Conservation (phyloP, 345 rosid species). For the Populus pruinosa region DNA sequence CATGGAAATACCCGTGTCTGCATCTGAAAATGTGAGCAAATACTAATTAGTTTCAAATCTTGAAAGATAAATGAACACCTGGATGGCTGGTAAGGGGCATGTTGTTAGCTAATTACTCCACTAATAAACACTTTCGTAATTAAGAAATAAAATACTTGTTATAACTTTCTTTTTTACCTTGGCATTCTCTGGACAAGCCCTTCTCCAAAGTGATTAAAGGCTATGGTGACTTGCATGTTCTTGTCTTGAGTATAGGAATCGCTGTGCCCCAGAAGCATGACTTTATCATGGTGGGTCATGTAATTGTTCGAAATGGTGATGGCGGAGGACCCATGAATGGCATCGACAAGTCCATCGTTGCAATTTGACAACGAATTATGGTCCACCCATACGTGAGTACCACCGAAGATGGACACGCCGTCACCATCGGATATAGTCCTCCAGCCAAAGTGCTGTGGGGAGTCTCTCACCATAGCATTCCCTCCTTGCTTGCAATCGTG, state of each 20-base stretch:
- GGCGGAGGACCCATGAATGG: conserved; percentile 28
- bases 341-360: conserved; percentile 21
- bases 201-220: conserved; percentile 33
- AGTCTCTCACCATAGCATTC: conserved; percentile 30
- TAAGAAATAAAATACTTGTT: neutral
- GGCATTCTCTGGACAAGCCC: conserved; percentile 35
- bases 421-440: conserved; percentile 34
- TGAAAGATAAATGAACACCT: neutral
- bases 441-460: conserved; percentile 30
- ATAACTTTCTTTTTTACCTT: conserved; percentile 1
- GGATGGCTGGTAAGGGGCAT: neutral
- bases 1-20: conserved; percentile 31
- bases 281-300: conserved; percentile 34
- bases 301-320: conserved; percentile 31
- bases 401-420: conserved; percentile 30
- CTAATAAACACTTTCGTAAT: neutral
- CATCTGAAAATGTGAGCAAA: conserved; percentile 14
- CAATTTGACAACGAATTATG: conserved; percentile 26
- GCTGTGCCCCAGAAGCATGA: conserved; percentile 29
- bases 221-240: conserved; percentile 33
- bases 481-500: conserved; percentile 33
- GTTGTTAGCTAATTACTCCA: neutral
- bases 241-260: conserved; percentile 27
- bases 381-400: conserved; percentile 27
- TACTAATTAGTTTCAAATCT: neutral